Base-by-base conservation (phyloP, 768 basidiomycete species). In the Crassisporium funariophilum region DNA sequence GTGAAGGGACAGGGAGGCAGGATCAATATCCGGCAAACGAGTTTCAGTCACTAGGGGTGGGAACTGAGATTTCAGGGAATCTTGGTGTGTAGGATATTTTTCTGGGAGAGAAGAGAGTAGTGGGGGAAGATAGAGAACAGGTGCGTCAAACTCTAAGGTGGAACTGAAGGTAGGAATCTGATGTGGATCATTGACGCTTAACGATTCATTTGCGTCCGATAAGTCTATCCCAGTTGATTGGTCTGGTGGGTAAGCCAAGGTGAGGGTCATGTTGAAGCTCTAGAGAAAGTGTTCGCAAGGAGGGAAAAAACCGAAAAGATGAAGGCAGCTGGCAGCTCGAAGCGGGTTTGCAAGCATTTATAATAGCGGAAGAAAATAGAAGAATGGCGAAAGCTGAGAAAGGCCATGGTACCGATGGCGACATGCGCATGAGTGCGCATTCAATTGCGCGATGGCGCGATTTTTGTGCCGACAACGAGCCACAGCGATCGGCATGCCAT, bases 21-120 rank as follows among this genome's bases (percentile, higher is more conserved):
- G 81, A 60, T 97, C 93, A 22, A 97, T 94, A 55, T 86, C 71
- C 0, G 95, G 94, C 6, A 97, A 72, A 19, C 83, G 84, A 1
- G 88, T 86, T 53, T 81, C 77, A 2, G 92, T 92, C 7, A 77
- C 62, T 49, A 81, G 66, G 0, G 83, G 78, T 20, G 70, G 75
- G 19, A 65, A 60, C 2, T 68, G 60, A 9, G 58, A 43, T 5
- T 55, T 44, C 17, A 42, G 25, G 4, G 63, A 52, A 38, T 73
- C 10, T 36, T 51, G 55, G 17, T 47, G 61, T 49, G 56, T 53
- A 16, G 67, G 57, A 27, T 77, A 50, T 23, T 66, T 64, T 19
- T 67, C 64, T 8, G 88, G 88, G 0, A 91, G 74, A 19, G 84
- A 86, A 1, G 91, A 93, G 15, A 95, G 75, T 12, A 93, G 74